Base-by-base conservation (phyloP, 257 asterid species). In the Solanum appendiculatum region DNA sequence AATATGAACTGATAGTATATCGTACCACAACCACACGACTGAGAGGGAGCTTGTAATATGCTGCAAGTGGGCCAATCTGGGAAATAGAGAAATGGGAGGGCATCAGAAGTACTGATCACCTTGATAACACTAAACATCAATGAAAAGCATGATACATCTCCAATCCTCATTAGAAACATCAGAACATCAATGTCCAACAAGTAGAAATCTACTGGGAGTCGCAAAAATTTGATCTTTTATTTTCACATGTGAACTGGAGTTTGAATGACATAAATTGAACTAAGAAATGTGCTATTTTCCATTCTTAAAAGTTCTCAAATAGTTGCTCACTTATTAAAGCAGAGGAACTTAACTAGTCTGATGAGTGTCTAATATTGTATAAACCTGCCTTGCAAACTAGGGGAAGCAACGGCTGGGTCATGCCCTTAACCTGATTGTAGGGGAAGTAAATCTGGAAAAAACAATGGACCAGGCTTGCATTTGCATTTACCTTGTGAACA, bases 21-120 rank as follows among this genome's bases (percentile, higher is more conserved):
- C 7, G 16, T 94, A 97, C 99, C 98, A 95, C 92, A 31, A 95
- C 86, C 44, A 97, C 98, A 82, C 99, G 95, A 75, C 93, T 97
- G 88, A 97, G 99, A 86, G 98, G 98, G 86, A 97, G 98, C 92
- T 94, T 95, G 90, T 95, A 97, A 90, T 95, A 97, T 64, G 98
- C 98, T 86, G 98, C 99, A 86, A 97, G 97, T 75, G 99, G 98
- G 82, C 98, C 98, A 88, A 91, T 92, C 99, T 97, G 92, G 89
- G 63, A 72, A 89, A 44, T 89, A 83, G 72, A 82, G 44, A 46
- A 75, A 34, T n/a, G 70, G 56, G 54, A 36, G 40, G 7, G 42
- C 6, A 56, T 33, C 25, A 84, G 75, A 88, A 34, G 60, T 70
- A 70, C 46, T 70, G 60, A 25, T 85, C 83, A 70, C 56, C 36